These are phyloP conservation scores for Rhipidocladum racemiflorum DNA, from an alignment of 176 grass and related monocot species.

Conservation along the genomic window DNA sequence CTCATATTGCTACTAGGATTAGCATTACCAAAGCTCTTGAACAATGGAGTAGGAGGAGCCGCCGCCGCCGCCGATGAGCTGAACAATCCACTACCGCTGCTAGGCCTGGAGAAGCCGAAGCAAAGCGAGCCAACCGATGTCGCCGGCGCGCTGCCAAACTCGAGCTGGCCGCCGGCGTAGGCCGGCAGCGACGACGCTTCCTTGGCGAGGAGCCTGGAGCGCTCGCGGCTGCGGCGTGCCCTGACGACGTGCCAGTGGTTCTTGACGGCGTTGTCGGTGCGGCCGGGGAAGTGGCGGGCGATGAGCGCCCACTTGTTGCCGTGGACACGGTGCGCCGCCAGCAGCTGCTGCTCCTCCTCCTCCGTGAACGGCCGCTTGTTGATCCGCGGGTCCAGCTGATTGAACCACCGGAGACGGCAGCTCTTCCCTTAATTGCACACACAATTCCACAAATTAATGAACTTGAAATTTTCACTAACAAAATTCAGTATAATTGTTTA, in stretches of 20 bases:
- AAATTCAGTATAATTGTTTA: not conserved
- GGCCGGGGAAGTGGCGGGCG: conserved; percentile 70
- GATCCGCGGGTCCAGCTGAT: conserved; percentile 88
- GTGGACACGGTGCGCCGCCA: conserved; percentile 59
- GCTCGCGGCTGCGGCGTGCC: conserved; percentile 64
- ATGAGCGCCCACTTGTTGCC: conserved; percentile 87
- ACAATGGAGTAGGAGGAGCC: not conserved
- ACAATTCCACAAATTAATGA: conserved; percentile 3
- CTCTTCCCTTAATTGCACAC: conserved; percentile 61
- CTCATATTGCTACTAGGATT: not conserved
- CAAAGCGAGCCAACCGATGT: conserved; percentile 7
- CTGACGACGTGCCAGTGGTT: conserved; percentile 93
- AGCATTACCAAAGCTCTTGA: conserved; percentile 12
- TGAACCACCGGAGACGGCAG: conserved; percentile 92
- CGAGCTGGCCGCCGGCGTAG: not conserved
- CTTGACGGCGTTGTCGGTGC: conserved; percentile 91
- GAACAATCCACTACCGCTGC: not conserved
- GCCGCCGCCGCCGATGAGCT: not conserved
- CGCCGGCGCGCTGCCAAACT: not conserved
- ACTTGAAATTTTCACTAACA: too few species aligned
- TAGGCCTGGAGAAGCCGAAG: conserved; percentile 42
- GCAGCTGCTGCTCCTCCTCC: conserved; percentile 68
- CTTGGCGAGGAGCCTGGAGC: conserved; percentile 31
- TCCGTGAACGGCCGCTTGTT: conserved; percentile 71
- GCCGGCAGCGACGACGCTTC: not conserved